Percentiles rank a stretch among this genome's conserved stretches.
Evolutionary conservation across 2,329 filamentous ascomycete species (phyloP).

Genomic region (Pyrenophora seminiperda): DNA sequence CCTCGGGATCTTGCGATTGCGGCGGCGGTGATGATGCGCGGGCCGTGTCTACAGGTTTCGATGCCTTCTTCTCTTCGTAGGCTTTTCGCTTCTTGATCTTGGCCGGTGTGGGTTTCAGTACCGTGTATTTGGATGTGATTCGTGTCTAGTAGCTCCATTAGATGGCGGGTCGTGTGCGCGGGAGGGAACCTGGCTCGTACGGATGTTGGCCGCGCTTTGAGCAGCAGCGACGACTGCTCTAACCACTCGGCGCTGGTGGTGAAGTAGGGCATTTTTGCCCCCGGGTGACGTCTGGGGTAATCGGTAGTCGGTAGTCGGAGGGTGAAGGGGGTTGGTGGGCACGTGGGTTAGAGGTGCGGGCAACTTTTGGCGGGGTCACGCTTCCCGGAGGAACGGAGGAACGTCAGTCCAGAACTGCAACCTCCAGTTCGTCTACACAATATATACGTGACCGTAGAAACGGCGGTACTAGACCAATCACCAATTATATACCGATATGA

Average conservation of each 20-base stretch:
- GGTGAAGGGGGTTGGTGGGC: constrained; percentile 13
- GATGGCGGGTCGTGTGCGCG: constrained; percentile 14
- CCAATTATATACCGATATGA: no score
- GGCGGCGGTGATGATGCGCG: constrained; percentile 40
- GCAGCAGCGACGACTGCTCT: constrained; percentile 79
- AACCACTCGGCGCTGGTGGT: constrained; percentile 88
- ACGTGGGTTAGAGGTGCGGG: constrained; percentile 17
- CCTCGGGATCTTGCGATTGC: constrained; percentile 30
- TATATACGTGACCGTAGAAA: background rate
- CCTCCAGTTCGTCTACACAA: background rate
- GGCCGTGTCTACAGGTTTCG: constrained; percentile 30
- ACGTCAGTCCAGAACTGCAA: constrained; percentile 12
- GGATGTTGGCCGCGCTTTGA: constrained; percentile 83
- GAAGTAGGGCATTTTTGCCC: constrained; percentile 72
- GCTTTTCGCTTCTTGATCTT: constrained; percentile 44
- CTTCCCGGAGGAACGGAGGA: constrained; percentile 20
- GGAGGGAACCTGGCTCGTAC: constrained; percentile 58
- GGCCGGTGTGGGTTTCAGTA: constrained; percentile 55
- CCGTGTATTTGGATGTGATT: constrained; percentile 91
- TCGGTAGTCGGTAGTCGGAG: constrained; percentile 16
- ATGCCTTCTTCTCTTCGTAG: constrained; percentile 36
- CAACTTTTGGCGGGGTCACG: constrained; percentile 39
- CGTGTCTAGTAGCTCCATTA: constrained; percentile 65
- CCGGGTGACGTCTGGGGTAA: constrained; percentile 15
- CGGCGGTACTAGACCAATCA: no score